phyloP scores from a whole-genome alignment of 495 filamentous ascomycete species.

The Sabuloglossum arenarium region DNA sequence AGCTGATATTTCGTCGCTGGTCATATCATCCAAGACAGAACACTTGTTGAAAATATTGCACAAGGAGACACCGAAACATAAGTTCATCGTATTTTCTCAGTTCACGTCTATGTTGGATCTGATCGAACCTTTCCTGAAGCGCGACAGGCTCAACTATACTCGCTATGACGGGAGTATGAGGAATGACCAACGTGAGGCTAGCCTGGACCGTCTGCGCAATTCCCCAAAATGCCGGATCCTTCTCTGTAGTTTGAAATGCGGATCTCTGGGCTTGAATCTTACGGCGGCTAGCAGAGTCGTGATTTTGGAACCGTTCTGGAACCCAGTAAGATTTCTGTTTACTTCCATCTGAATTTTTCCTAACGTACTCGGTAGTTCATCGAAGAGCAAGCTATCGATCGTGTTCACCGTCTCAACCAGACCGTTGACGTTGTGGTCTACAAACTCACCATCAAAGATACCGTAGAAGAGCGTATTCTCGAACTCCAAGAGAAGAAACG shows the following conservation, averaged over 20 bases:
- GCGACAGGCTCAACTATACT: conserved; percentile 50
- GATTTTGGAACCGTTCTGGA: conserved; percentile 97
- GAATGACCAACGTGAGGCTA: conserved; percentile 80
- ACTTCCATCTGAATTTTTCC: conserved; percentile 1
- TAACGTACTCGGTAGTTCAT: conserved; percentile 41
- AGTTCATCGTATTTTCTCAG: conserved; percentile 95
- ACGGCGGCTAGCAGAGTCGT: conserved; percentile 85
- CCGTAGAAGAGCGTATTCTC: conserved; percentile 83
- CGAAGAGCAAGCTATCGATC: conserved; percentile 96
- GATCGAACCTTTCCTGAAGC: conserved; percentile 71
- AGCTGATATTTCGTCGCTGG: conserved; percentile 16
- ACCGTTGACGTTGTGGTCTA: conserved; percentile 86
- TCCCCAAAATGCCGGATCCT: conserved; percentile 54
- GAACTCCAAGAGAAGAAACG: conserved; percentile 85
- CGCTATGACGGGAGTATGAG: conserved; percentile 93
- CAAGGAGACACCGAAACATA: conserved; percentile 55
- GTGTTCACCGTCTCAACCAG: conserved; percentile 90
- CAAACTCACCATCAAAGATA: conserved; percentile 64
- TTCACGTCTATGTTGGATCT: conserved; percentile 97
- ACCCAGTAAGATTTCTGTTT: conserved; percentile 40
- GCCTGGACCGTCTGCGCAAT: conserved; percentile 52
- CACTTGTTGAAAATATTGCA: conserved; percentile 62
- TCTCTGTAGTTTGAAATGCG: conserved; percentile 83
- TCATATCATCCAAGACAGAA: conserved; percentile 77
- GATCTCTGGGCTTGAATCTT: conserved; percentile 79